Conservation (phyloP, 2,329 filamentous ascomycete species). For the Colletotrichum destructivum region DNA sequence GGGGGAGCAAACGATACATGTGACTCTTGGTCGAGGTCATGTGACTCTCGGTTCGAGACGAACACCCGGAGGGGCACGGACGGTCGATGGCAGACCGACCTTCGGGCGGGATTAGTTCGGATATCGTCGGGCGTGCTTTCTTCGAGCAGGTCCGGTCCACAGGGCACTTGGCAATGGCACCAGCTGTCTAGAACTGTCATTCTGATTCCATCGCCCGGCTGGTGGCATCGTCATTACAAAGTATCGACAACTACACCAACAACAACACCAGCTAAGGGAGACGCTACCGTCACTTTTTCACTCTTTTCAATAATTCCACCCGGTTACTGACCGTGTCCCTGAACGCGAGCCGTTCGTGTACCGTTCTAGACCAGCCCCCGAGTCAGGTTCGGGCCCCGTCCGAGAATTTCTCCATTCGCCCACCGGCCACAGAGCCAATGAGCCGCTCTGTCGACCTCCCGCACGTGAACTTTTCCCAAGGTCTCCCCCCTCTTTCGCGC, state of each 20-base stretch:
- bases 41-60: neutral
- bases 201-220: neutral
- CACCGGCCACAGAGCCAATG: slow-evolving; percentile 11
- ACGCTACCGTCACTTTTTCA: no score
- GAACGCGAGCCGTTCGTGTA: slow-evolving; percentile 15
- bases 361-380: slow-evolving; percentile 33
- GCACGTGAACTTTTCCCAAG: no score
- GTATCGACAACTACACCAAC: no score
- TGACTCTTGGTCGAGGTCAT: neutral
- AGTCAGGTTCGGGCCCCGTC: slow-evolving; percentile 38
- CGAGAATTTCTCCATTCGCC: slow-evolving; percentile 37
- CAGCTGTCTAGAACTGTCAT: neutral
- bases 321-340: neutral
- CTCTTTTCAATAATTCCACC: neutral
- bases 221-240: no score
- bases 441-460: neutral
- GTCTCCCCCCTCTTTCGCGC: neutral
- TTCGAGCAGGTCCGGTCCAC: neutral
- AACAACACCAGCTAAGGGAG: neutral
- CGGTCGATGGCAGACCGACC: neutral
- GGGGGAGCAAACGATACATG: neutral
- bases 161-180: neutral
- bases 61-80: slow-evolving; percentile 5
- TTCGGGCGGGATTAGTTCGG: neutral
- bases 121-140: neutral